These are phyloP conservation scores for Fraxinus excelsior DNA, from an alignment of 257 asterid species.

Conservation along the genomic window DNA sequence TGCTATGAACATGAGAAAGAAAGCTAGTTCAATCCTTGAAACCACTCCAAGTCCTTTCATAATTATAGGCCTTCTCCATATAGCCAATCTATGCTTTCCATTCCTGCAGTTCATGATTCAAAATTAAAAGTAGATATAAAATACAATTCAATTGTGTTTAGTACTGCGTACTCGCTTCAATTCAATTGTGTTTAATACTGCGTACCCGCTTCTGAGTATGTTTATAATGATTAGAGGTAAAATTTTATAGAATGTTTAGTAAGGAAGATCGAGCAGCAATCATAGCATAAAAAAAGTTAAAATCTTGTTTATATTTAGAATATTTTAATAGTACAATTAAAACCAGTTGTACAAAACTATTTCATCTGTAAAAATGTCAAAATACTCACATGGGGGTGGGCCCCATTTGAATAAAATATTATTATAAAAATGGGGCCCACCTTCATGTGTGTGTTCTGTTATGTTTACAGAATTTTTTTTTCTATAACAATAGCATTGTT, in stretches of 20 bases:
- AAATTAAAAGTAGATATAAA: background rate
- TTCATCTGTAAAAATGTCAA: no score
- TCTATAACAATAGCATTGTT: no score
- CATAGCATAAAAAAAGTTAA: no score
- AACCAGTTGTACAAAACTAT: no score
- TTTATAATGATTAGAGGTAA: background rate
- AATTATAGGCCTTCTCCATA: slow-evolving; percentile 74
- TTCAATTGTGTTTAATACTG: background rate
- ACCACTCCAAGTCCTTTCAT: slow-evolving; percentile 79
- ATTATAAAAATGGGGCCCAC: no score
- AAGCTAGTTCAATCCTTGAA: slow-evolving; percentile 63
- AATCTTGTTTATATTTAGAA: background rate
- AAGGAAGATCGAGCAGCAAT: background rate
- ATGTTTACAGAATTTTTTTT: no score
- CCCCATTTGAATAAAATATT: no score
- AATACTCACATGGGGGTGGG: no score
- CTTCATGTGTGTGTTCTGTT: no score
- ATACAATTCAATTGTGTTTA: background rate
- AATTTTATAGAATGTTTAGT: background rate
- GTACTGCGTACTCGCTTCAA: background rate
- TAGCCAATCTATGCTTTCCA: slow-evolving; percentile 27
- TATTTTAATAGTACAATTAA: no score
- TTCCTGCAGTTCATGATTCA: slow-evolving; percentile 28
- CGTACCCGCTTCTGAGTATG: background rate
- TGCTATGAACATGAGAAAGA: slow-evolving; percentile 74